These are phyloP conservation scores for Globisporangium cystogenes DNA, from an alignment of 352 stramenopile genomes.

Conservation along the genomic window DNA sequence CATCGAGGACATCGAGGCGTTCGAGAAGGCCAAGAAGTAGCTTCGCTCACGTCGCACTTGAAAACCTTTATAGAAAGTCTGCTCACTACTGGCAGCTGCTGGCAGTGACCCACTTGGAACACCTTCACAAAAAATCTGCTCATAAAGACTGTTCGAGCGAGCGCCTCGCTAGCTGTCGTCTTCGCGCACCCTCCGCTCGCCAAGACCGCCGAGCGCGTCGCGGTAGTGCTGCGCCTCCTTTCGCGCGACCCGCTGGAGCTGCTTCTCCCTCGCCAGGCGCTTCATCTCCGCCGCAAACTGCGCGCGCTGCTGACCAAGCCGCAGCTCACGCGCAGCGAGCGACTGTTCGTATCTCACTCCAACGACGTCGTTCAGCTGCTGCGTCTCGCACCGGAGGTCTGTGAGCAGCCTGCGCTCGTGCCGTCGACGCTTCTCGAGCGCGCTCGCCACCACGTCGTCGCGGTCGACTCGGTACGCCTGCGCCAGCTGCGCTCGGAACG, in stretches of 20 bases:
- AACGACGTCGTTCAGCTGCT: slow-evolving; percentile 24
- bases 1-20: slow-evolving; percentile 64
- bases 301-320: slow-evolving; percentile 1
- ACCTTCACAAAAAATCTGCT: neutral
- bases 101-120: neutral
- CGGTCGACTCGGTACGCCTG: slow-evolving; percentile 23
- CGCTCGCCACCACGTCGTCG: neutral
- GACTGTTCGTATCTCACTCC: neutral
- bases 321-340: slow-evolving; percentile 2
- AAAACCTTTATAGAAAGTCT: neutral
- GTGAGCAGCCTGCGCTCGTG: slow-evolving; percentile 13
- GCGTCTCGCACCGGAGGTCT: slow-evolving; percentile 14
- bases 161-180: neutral
- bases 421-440: slow-evolving; percentile 9
- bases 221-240: neutral
- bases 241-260: neutral
- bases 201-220: neutral
- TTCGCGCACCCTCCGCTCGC: neutral
- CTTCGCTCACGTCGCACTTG: no score
- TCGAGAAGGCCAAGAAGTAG: slow-evolving; percentile 15
- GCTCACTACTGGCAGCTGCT: no score
- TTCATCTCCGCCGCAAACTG: slow-evolving; percentile 19
- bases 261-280: slow-evolving; percentile 3
- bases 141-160: no score
- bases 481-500: slow-evolving; percentile 23